Conservation (phyloP, 441 rosid genomes). For the Aleurites moluccanus region DNA sequence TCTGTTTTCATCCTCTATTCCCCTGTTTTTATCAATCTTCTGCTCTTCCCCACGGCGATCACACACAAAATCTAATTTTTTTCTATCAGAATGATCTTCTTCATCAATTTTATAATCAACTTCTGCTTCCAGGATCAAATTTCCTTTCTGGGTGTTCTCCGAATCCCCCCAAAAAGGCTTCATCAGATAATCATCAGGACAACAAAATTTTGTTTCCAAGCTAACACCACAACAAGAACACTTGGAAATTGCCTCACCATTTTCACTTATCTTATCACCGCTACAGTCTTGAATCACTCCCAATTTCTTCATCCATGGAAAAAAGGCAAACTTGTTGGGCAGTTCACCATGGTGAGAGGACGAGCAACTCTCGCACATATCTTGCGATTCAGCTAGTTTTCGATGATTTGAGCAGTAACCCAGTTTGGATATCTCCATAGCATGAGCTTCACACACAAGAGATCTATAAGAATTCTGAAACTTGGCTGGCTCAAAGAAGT, state of each 20-base stretch:
- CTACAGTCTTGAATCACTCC: constrained; percentile 26
- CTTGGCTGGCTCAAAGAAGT: constrained; percentile 51
- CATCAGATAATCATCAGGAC: constrained; percentile 33
- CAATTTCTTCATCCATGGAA: constrained; percentile 45
- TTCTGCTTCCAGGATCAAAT: constrained; percentile 33
- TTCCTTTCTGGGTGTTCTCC: constrained; percentile 35
- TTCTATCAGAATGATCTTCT: constrained; percentile 31
- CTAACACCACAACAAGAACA: constrained; percentile 55
- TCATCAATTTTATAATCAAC: constrained; percentile 32
- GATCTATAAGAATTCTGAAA: constrained; percentile 43
- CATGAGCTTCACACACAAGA: constrained; percentile 76
- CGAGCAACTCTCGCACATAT: constrained; percentile 55
- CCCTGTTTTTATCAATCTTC: constrained; percentile 34
- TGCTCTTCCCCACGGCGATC: constrained; percentile 29
- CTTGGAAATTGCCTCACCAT: constrained; percentile 32
- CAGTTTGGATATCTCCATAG: constrained; percentile 53
- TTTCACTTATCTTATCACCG: constrained; percentile 29
- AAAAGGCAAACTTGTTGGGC: constrained; percentile 31
- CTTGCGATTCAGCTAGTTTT: constrained; percentile 44
- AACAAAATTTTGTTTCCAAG: constrained; percentile 36
- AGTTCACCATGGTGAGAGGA: constrained; percentile 37
- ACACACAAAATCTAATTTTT: constrained; percentile 37
- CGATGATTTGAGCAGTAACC: constrained; percentile 51
- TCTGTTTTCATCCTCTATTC: constrained; percentile 21
- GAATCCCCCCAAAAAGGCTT: constrained; percentile 47